Evolutionary conservation across 2,329 filamentous ascomycete species (phyloP).

Genomic region (Passalora sequoiae): DNA sequence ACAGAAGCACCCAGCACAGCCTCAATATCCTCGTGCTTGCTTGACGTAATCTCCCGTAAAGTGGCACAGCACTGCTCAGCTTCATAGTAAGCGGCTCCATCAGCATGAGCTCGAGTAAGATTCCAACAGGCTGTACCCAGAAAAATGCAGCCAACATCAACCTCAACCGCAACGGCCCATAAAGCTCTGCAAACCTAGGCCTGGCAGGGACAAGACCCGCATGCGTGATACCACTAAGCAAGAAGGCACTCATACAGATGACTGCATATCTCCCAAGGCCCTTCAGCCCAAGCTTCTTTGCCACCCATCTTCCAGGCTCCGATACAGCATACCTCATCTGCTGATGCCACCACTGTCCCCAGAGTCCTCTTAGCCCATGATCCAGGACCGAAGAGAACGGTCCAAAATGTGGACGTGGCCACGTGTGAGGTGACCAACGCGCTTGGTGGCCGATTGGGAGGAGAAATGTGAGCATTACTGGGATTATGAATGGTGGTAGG

Average conservation of each 20-base stretch:
- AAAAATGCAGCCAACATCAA: slow-evolving; percentile 25
- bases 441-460: slow-evolving; percentile 13
- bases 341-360: slow-evolving; percentile 33
- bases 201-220: slow-evolving; percentile 30
- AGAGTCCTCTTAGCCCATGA: slow-evolving; percentile 28
- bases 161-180: slow-evolving; percentile 13
- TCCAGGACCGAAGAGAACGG: slow-evolving; percentile 17
- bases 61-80: neutral
- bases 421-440: slow-evolving; percentile 26
- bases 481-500: slow-evolving; percentile 22
- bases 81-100: slow-evolving; percentile 6
- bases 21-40: slow-evolving; percentile 2
- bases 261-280: slow-evolving; percentile 22
- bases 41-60: neutral
- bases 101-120: slow-evolving; percentile 11
- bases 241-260: slow-evolving; percentile 25
- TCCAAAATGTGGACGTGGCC: slow-evolving; percentile 29
- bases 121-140: slow-evolving; percentile 27
- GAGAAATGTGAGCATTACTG: slow-evolving; percentile 21
- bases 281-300: slow-evolving; percentile 16
- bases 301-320: slow-evolving; percentile 25
- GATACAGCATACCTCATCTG: slow-evolving; percentile 27
- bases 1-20: slow-evolving; percentile 12
- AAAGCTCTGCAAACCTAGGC: slow-evolving; percentile 17
- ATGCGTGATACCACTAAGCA: slow-evolving; percentile 28